phyloP scores from a whole-genome alignment of 176 grass and related monocot species.

The Ananas comosus region DNA sequence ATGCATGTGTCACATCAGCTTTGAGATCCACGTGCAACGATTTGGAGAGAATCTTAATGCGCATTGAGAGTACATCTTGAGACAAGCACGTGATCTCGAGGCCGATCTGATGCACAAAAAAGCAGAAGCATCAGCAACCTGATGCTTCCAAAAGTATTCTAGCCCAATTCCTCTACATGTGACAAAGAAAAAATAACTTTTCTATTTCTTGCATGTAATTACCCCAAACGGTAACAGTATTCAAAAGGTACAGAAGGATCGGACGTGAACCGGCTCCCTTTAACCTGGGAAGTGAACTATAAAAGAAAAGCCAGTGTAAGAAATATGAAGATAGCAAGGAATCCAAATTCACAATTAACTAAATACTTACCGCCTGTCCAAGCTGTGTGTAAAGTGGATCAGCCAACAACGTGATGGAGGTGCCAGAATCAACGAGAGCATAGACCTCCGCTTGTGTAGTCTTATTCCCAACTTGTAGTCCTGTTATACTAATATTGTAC shows the following conservation, averaged over 20 bases:
- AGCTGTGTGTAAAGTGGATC: conserved; percentile 27
- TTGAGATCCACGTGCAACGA: too few species aligned
- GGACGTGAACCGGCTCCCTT: background rate
- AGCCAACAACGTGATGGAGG: conserved; percentile 24
- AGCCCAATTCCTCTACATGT: background rate
- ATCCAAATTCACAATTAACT: conserved; percentile 1
- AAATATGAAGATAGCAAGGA: background rate
- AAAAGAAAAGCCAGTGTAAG: conserved; percentile 3
- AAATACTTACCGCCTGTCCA: conserved; percentile 16
- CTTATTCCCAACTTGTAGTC: conserved; percentile 12
- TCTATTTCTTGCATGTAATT: background rate
- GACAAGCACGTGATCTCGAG: too few species aligned
- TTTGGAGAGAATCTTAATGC: too few species aligned
- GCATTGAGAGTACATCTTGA: too few species aligned
- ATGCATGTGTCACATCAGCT: background rate
- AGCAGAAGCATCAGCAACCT: too few species aligned
- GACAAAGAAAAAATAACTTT: background rate
- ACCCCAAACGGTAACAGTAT: conserved; percentile 34
- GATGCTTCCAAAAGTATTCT: too few species aligned
- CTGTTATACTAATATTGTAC: conserved; percentile 34
- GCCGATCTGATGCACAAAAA: too few species aligned
- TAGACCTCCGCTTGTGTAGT: conserved; percentile 9
- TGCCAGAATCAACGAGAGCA: conserved; percentile 41
- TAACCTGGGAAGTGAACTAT: conserved; percentile 25
- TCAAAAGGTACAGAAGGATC: conserved; percentile 23